Conservation (phyloP, 495 filamentous ascomycete species). For the Penicillium odoratum region DNA sequence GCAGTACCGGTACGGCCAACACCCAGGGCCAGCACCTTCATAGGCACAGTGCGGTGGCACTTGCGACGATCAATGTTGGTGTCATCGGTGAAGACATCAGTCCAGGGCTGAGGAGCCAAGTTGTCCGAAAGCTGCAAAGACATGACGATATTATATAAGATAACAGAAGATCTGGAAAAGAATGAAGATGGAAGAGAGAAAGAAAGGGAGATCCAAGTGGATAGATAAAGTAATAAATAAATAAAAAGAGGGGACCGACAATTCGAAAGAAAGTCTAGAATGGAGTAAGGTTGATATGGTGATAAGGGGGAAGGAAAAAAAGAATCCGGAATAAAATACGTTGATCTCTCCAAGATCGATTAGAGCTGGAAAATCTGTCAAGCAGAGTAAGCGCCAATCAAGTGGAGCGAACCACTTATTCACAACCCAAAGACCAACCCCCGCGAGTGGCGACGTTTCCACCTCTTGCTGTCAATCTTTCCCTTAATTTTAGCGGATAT, state of each 20-base stretch:
- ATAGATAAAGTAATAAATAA: neutral
- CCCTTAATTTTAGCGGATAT: neutral
- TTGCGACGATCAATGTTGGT: constrained; percentile 63
- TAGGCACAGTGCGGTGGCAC: constrained; percentile 63
- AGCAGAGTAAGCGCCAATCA: constrained; percentile 20
- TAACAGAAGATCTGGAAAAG: constrained; percentile 4
- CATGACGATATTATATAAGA: constrained; percentile 29
- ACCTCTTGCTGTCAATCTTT: constrained; percentile 19
- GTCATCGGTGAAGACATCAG: constrained; percentile 54
- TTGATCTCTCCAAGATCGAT: constrained; percentile 15
- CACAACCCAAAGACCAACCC: constrained; percentile 14
- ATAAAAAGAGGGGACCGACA: constrained; percentile 29
- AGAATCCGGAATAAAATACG: constrained; percentile 15
- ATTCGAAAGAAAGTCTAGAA: constrained; percentile 31
- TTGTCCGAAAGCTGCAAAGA: constrained; percentile 46
- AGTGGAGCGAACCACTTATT: constrained; percentile 13
- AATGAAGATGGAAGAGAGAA: neutral
- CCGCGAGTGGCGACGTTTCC: constrained; percentile 30
- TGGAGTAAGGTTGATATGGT: constrained; percentile 21
- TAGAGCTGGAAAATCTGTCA: constrained; percentile 24
- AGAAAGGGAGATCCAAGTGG: constrained; percentile 7
- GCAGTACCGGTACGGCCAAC: constrained; percentile 67
- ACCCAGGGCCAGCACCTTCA: constrained; percentile 64
- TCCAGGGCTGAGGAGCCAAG: constrained; percentile 44
- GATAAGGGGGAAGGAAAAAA: constrained; percentile 20